Conservation (phyloP, 345 rosid genomes). For the Viola odorata region DNA sequence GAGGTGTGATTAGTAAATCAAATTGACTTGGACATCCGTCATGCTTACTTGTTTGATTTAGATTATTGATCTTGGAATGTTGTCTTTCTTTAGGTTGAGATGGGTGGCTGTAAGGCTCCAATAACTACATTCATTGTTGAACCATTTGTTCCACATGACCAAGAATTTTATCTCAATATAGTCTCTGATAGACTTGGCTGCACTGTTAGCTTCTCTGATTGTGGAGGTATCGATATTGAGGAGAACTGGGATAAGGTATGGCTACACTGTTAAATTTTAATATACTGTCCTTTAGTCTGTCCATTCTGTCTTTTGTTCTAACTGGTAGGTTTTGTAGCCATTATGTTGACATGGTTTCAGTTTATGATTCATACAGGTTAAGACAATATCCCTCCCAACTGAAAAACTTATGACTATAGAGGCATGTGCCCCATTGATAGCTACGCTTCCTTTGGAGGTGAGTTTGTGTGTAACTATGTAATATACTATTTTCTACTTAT, state of each 20-base stretch:
- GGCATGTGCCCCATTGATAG: slow-evolving; percentile 86
- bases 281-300: neutral
- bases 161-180: slow-evolving; percentile 78
- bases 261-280: neutral
- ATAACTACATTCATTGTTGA: slow-evolving; percentile 91
- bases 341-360: neutral
- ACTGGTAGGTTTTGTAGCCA: slow-evolving; percentile 1
- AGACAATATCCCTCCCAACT: slow-evolving; percentile 65
- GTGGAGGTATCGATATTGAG: slow-evolving; percentile 97
- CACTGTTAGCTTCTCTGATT: slow-evolving; percentile 86
- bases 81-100: slow-evolving; percentile 58
- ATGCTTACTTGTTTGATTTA: neutral
- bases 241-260: slow-evolving; percentile 96
- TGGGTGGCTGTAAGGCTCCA: slow-evolving; percentile 89
- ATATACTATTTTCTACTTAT: neutral
- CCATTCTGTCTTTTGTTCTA: slow-evolving; percentile 3
- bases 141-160: slow-evolving; percentile 85
- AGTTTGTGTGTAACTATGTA: slow-evolving; percentile 11
- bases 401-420: slow-evolving; percentile 65
- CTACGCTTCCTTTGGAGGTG: slow-evolving; percentile 94
- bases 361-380: slow-evolving; percentile 50
- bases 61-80: slow-evolving; percentile 7
- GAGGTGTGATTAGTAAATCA: slow-evolving; percentile 60
- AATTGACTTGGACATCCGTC: neutral
- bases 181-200: slow-evolving; percentile 91